Evolutionary conservation across 345 rosid genomes (phyloP).

Genomic region (Laguncularia racemosa): DNA sequence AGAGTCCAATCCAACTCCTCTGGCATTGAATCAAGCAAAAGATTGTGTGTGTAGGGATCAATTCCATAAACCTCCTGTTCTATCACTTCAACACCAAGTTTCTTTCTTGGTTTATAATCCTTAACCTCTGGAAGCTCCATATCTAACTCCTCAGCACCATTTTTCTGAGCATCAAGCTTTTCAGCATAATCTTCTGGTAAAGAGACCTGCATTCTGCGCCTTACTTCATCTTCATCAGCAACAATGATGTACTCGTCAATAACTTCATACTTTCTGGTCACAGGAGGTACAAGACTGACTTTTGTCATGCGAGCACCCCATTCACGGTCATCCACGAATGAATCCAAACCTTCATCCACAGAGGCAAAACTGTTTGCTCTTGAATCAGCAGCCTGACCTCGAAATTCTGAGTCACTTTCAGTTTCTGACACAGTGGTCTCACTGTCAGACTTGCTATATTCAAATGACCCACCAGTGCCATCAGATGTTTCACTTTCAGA

Average conservation of each 20-base stretch:
- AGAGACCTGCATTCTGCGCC: constrained; percentile 78
- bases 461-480: constrained; percentile 59
- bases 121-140: constrained; percentile 99
- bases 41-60: constrained; percentile 97
- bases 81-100: constrained; percentile 79
- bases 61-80: constrained; percentile 99
- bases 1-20: constrained; percentile 77
- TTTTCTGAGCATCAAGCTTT: constrained; percentile 85
- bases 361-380: constrained; percentile 51
- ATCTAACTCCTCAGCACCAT: constrained; percentile 87
- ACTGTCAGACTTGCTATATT: constrained; percentile 50
- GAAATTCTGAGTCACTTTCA: constrained; percentile 80
- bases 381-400: constrained; percentile 42
- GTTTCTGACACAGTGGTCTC: constrained; percentile 75
- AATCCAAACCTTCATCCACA: constrained; percentile 53
- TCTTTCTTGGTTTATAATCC: constrained; percentile 89
- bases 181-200: constrained; percentile 95
- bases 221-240: constrained; percentile 88
- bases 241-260: constrained; percentile 74
- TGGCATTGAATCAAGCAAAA: constrained; percentile 97
- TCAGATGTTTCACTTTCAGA: constrained; percentile 95
- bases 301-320: constrained; percentile 99
- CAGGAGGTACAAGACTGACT: constrained; percentile 97
- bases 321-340: constrained; percentile 81
- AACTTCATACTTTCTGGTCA: constrained; percentile 94